Base-by-base conservation (phyloP, 257 asterid species). In the Solanum chiquidenum region DNA sequence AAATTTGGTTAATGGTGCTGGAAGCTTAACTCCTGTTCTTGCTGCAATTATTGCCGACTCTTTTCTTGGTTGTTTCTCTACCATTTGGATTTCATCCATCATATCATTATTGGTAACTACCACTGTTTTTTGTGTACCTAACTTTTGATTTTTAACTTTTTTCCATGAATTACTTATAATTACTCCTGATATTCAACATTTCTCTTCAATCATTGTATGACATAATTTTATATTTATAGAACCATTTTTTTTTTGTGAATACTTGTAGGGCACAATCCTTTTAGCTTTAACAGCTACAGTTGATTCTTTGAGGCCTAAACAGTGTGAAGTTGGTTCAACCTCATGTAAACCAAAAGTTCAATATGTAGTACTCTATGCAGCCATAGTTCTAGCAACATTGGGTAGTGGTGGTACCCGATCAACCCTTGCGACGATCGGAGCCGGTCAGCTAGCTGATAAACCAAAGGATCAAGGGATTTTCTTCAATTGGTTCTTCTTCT, bases 31-130 rank as follows among this genome's bases (percentile, higher is more conserved):
- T 85, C 95, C 94, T 16, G 86, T 92, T 1, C 3, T 92, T 12
- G 94, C 87, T 16, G 95, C 95, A 73, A 72, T 92, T 72, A 29
- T 91, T 37, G 94, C 95, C 4, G 95, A 93, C 66, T 93, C 95
- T 0, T 90, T 89, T 75, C 91, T 93, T 5, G 94, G 94, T 12
- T 93, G 92, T 31, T 92, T 38, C 88, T 60, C 93, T 6, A 91
- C 90, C 90, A 88, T 92, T 86, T 92, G 92, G 91, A 88, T 90
- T 79, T 93, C 94, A 25, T 89, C 94, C 75, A 77, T 90, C 83
- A 74, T 93, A 90, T 88, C 94, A 60, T 33, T 91, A 5, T 85
- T 89, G 94, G 95, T 93, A 91, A 11, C 10, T 37, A 40, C 12
- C 60, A 38, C 20, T 23, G n/a, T 74, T 9, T 35, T 11, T 20